Percentiles rank a stretch among this genome's conserved stretches.
Evolutionary conservation across 257 asterid species (phyloP).

Genomic region (Solanum bukasovii): DNA sequence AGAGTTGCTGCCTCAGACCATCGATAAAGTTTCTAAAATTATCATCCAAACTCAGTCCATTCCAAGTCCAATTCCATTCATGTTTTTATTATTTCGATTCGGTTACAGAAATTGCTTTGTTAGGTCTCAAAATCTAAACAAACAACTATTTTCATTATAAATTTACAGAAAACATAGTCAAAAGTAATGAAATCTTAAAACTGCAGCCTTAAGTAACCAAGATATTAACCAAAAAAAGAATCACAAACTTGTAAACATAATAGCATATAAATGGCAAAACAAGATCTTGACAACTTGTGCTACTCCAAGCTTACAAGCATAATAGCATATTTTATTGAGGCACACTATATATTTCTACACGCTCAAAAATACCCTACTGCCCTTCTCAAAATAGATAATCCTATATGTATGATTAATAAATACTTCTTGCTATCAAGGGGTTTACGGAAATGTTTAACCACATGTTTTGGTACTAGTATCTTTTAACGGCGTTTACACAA

Average conservation of each 20-base stretch:
- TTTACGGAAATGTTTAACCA: neutral
- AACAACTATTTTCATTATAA: neutral
- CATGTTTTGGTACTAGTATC: neutral
- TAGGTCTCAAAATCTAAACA: neutral
- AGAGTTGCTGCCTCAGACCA: neutral
- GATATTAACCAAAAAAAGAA: neutral
- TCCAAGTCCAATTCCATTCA: neutral
- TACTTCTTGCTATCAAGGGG: neutral
- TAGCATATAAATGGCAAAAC: neutral
- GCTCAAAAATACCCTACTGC: neutral
- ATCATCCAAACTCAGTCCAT: neutral
- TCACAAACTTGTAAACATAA: neutral
- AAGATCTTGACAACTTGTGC: neutral
- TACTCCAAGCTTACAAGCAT: neutral
- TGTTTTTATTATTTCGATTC: neutral
- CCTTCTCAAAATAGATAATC: neutral
- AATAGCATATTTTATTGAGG: neutral
- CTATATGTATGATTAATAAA: neutral
- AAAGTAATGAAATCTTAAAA: neutral
- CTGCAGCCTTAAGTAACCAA: neutral
- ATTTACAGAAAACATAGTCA: neutral
- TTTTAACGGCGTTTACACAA: neutral
- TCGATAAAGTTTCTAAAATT: neutral
- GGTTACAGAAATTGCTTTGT: neutral
- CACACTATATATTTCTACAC: neutral